A percentile compares a stretch with the other conserved stretches of the same genome.
Evolutionary conservation across 306 rosid genomes (phyloP).

Genomic region (Cercis canadensis): DNA sequence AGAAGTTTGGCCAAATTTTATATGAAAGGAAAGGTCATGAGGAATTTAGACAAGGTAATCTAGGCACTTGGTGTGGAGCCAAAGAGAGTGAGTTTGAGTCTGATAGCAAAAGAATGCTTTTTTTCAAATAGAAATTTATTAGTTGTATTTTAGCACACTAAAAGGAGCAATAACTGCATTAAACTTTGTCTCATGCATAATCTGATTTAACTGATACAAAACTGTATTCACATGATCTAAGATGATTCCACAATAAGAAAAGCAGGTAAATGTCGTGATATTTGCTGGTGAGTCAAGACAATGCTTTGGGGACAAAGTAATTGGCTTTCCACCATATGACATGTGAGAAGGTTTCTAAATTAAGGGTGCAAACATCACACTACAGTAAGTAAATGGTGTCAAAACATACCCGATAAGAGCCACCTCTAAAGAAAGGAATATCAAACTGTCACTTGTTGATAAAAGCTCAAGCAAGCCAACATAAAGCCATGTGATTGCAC

Average conservation of each 20-base stretch:
- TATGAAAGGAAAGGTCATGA: not conserved
- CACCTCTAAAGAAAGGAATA: conserved; percentile 73
- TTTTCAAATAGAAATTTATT: not conserved
- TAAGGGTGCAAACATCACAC: not conserved
- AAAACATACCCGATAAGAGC: conserved; percentile 85
- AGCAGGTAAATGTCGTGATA: not conserved
- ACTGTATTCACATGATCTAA: not conserved
- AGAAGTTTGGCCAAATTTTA: conserved; percentile 8
- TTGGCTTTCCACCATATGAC: not conserved
- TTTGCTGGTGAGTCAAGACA: not conserved
- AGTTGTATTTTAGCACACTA: not conserved
- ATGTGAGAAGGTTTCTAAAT: conserved; percentile 5
- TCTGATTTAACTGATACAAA: conserved; percentile 4
- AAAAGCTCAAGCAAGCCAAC: conserved; percentile 78
- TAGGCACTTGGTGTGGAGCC: conserved; percentile 2
- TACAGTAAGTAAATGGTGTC: conserved; percentile 27
- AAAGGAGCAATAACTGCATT: not conserved
- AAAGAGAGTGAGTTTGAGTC: not conserved
- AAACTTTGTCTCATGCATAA: not conserved
- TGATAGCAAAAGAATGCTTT: conserved; percentile 9
- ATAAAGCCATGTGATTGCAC: conserved; percentile 84
- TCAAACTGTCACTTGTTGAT: conserved; percentile 51
- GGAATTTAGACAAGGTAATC: conserved; percentile 3
- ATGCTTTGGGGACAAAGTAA: not conserved
- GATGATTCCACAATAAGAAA: not conserved